Evolutionary conservation across 768 basidiomycete species (phyloP).

Genomic region (Rhodotorula babjevae): DNA sequence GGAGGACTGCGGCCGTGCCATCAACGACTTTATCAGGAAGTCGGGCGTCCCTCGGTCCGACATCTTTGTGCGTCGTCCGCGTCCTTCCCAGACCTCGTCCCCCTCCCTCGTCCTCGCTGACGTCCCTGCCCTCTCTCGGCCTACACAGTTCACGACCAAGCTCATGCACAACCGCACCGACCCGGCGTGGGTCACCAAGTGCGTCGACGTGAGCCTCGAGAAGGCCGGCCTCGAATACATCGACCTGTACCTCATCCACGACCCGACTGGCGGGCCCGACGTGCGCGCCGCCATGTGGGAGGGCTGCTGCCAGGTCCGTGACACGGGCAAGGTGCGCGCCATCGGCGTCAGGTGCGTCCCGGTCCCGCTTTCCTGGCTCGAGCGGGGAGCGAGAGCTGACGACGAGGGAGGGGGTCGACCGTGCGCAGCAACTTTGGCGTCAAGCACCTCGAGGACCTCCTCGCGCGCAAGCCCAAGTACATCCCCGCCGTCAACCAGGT

Average conservation of each 20-base stretch:
- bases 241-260: conserved; percentile 68
- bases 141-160: background rate
- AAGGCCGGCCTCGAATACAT: conserved; percentile 58
- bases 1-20: conserved; percentile 59
- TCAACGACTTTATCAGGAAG: conserved; percentile 54
- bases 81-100: conserved; percentile 46
- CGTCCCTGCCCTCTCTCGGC: conserved; percentile 43
- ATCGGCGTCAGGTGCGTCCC: conserved; percentile 56
- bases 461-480: conserved; percentile 42
- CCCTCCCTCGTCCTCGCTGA: no score
- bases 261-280: conserved; percentile 60
- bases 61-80: conserved; percentile 48
- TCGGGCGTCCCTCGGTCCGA: conserved; percentile 56
- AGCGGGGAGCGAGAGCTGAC: background rate
- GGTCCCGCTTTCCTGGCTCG: conserved; percentile 7
- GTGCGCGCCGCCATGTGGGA: conserved; percentile 62
- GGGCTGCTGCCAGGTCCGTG: conserved; percentile 62
- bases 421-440: conserved; percentile 37
- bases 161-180: conserved; percentile 54
- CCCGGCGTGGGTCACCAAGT: conserved; percentile 47
- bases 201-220: conserved; percentile 57
- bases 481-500: conserved; percentile 64
- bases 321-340: conserved; percentile 58
- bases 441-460: conserved; percentile 41
- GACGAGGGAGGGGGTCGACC: background rate